These are phyloP conservation scores for Apiospora phragmitis DNA, from an alignment of 2,329 filamentous ascomycete species.

Conservation along the genomic window DNA sequence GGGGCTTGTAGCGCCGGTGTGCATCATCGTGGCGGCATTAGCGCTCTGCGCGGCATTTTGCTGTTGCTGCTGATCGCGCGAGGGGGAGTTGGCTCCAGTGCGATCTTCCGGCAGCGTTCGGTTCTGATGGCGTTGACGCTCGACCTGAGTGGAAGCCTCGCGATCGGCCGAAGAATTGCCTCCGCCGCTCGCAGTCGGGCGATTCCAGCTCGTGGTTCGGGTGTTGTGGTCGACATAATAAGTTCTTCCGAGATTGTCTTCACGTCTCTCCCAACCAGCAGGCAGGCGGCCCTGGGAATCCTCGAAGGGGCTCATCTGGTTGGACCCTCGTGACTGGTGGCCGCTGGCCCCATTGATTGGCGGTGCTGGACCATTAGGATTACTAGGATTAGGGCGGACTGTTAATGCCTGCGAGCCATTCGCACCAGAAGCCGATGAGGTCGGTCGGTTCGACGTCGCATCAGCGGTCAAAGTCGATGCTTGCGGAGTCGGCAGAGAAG, in stretches of 20 bases:
- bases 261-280: conserved; percentile 91
- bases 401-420: conserved; percentile 46
- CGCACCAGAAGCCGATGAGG: conserved; percentile 52
- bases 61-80: conserved; percentile 56
- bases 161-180: conserved; percentile 76
- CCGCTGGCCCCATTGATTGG: conserved; percentile 35
- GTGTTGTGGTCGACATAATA: conserved; percentile 99
- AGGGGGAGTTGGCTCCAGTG: conserved; percentile 90
- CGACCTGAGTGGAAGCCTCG: conserved; percentile 89
- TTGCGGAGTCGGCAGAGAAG: conserved; percentile 44
- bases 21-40: conserved; percentile 78
- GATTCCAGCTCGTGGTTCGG: conserved; percentile 92
- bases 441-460: conserved; percentile 48
- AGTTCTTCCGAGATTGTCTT: conserved; percentile 91
- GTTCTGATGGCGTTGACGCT: conserved; percentile 92
- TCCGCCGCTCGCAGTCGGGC: conserved; percentile 78
- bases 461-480: conserved; percentile 47
- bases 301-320: conserved; percentile 86
- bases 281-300: conserved; percentile 92
- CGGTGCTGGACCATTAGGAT: conserved; percentile 34
- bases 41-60: conserved; percentile 36
- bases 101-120: conserved; percentile 93
- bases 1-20: conserved; percentile 90
- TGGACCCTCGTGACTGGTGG: conserved; percentile 42
- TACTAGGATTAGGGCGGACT: conserved; percentile 49